A percentile compares a stretch with the other conserved stretches of the same genome.
These are phyloP conservation scores for Grigorovia transvaalensis DNA, from an alignment of 805 yeast genomes.

Conservation along the genomic window DNA sequence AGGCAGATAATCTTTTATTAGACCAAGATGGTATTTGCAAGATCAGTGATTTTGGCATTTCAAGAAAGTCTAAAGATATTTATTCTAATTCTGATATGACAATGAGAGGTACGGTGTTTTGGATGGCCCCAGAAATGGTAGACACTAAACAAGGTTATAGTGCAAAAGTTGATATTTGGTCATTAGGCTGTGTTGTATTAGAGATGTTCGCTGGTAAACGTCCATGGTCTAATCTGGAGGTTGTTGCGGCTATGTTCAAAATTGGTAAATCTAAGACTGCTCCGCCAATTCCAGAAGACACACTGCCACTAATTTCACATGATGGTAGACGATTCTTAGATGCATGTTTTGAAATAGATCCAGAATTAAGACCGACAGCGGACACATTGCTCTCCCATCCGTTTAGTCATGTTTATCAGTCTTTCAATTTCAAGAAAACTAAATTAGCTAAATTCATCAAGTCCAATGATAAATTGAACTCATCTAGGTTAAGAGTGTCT, in stretches of 20 bases:
- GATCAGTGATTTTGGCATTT: constrained; percentile 93
- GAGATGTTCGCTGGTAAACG: constrained; percentile 97
- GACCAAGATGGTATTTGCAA: constrained; percentile 92
- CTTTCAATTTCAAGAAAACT: constrained; percentile 45
- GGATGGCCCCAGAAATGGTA: constrained; percentile 99
- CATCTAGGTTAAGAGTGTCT: constrained; percentile 20
- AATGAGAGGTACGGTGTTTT: constrained; percentile 96
- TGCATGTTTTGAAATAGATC: constrained; percentile 65
- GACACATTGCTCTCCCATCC: constrained; percentile 44
- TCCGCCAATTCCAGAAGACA: constrained; percentile 95
- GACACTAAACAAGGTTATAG: constrained; percentile 89
- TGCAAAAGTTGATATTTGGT: constrained; percentile 98
- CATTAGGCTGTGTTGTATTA: constrained; percentile 89
- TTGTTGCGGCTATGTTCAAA: constrained; percentile 88
- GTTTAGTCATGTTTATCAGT: constrained; percentile 34
- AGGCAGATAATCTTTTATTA: constrained; percentile 85
- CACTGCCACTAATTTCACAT: constrained; percentile 48
- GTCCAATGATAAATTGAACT: constrained; percentile 30
- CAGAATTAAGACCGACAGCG: constrained; percentile 86
- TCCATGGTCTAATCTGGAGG: constrained; percentile 95
- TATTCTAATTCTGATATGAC: constrained; percentile 94
- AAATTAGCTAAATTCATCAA: constrained; percentile 45
- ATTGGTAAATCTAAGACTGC: constrained; percentile 77
- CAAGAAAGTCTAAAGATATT: constrained; percentile 74
- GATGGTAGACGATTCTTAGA: constrained; percentile 65